Evolutionary conservation across 805 yeast species (phyloP).

Genomic region (Hemisphaericaspora nanyangensis): DNA sequence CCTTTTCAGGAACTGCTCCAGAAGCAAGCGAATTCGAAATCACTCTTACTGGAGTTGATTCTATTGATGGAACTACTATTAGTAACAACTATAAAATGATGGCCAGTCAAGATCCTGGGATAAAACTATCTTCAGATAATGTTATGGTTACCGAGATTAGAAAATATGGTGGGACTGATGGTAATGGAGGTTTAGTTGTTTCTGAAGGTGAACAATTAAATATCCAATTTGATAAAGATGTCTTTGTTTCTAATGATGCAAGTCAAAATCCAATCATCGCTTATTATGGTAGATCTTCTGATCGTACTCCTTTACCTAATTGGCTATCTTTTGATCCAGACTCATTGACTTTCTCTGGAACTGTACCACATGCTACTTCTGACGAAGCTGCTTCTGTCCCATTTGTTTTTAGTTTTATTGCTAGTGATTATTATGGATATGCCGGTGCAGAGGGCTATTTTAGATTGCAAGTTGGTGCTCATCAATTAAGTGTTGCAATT

Average conservation of each 20-base stretch:
- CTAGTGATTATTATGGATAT: conserved; percentile 72
- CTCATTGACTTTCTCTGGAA: conserved; percentile 71
- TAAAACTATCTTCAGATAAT: conserved; percentile 41
- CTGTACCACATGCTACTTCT: conserved; percentile 83
- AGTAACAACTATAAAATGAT: conserved; percentile 54
- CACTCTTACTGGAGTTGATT: conserved; percentile 63
- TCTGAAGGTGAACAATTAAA: conserved; percentile 65
- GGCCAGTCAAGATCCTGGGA: conserved; percentile 56
- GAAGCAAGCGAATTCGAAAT: conserved; percentile 43
- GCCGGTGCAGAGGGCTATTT: conserved; percentile 70
- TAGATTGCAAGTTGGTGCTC: conserved; percentile 81
- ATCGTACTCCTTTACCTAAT: conserved; percentile 84
- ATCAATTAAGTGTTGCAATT: conserved; percentile 65
- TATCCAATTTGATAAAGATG: conserved; percentile 53
- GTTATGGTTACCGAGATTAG: conserved; percentile 52
- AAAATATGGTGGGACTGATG: conserved; percentile 71
- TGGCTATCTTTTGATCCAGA: conserved; percentile 75
- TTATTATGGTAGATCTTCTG: conserved; percentile 77
- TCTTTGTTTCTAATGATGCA: conserved; percentile 47
- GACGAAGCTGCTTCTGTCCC: conserved; percentile 80
- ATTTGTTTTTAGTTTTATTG: conserved; percentile 70
- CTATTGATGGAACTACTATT: conserved; percentile 41
- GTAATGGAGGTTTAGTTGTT: conserved; percentile 68
- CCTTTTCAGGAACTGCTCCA: conserved; percentile 57
- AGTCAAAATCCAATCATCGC: conserved; percentile 51